These are phyloP conservation scores for Salix viminalis DNA, from an alignment of 345 rosid genomes.

Conservation along the genomic window DNA sequence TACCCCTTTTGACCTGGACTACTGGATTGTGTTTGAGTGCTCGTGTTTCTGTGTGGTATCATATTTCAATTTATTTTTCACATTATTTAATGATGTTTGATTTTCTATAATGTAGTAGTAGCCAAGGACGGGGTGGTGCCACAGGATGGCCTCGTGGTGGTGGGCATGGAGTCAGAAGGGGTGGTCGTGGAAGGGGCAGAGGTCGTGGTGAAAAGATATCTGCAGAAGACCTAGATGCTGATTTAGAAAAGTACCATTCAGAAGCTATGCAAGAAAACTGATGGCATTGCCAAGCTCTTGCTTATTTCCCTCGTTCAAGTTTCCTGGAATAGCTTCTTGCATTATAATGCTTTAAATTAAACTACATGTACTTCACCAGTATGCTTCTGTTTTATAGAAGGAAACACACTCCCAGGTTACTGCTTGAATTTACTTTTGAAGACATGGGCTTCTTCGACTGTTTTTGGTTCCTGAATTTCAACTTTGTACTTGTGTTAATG, in stretches of 20 bases:
- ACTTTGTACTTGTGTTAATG: not conserved
- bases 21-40: not conserved
- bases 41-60: not conserved
- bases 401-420: not conserved
- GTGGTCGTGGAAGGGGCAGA: slow-evolving; percentile 5
- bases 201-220: slow-evolving; percentile 54
- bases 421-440: not conserved
- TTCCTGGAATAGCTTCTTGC: not conserved
- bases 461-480: not conserved
- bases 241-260: slow-evolving; percentile 79
- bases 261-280: slow-evolving; percentile 72
- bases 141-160: not conserved
- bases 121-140: not conserved
- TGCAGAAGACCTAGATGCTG: slow-evolving; percentile 95
- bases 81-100: not conserved
- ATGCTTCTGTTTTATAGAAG: not conserved
- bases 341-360: not conserved
- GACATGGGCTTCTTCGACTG: not conserved
- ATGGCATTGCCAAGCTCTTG: slow-evolving; percentile 13
- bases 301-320: not conserved
- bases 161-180: not conserved
- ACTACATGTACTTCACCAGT: not conserved
- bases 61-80: not conserved
- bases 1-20: too few relatives aligned
- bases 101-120: not conserved